Conservation (phyloP, 2,329 filamentous ascomycete genomes). For the Xylaria sp. region DNA sequence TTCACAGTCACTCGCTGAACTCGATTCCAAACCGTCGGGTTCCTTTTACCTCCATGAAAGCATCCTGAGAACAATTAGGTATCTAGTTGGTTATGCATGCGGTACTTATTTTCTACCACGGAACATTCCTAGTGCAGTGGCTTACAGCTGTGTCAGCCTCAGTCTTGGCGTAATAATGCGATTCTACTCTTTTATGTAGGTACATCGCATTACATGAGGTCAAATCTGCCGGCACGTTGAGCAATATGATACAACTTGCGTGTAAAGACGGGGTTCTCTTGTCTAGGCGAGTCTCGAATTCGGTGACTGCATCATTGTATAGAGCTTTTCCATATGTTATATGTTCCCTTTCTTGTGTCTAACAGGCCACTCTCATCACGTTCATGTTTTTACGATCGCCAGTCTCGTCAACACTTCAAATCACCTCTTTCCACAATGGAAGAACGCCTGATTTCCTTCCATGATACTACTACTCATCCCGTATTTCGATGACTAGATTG, state of each 20-base stretch:
- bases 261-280: conserved; percentile 13
- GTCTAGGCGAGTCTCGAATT: conserved; percentile 23
- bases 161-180: neutral
- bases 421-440: too few species aligned
- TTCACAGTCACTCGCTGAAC: neutral
- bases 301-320: conserved; percentile 2
- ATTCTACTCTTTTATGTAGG: neutral
- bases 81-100: neutral
- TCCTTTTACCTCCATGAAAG: too few species aligned
- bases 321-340: too few species aligned
- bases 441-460: too few species aligned
- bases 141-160: conserved; percentile 21
- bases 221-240: neutral
- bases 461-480: too few species aligned
- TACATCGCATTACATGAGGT: neutral
- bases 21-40: neutral
- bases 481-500: too few species aligned
- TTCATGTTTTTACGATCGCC: conserved; percentile 1
- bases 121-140: neutral
- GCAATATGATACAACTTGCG: neutral
- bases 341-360: conserved; percentile 25
- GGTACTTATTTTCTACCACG: neutral
- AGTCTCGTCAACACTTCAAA: neutral
- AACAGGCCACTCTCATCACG: conserved; percentile 22
- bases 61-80: too few species aligned